Base-by-base conservation (phyloP, 495 filamentous ascomycete species). In the Paragyromitra xinjiangensis region DNA sequence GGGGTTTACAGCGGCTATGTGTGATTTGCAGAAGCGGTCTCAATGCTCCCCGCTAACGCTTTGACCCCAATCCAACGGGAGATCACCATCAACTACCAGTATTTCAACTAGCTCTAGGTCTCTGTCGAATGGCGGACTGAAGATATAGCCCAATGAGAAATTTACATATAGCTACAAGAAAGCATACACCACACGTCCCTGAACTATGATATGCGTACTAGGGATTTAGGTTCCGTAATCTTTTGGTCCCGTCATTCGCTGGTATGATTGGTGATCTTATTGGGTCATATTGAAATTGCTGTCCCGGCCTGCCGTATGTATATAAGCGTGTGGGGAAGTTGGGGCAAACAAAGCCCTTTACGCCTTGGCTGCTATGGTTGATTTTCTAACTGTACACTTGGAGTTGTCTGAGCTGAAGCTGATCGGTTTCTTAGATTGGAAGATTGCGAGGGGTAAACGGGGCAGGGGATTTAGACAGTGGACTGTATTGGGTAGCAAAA, bases 1-100 rank as follows among this genome's bases (percentile, higher is more conserved):
- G 48, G 19, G 70, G 65, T 71, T 73, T 73, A 73, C 70, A 73
- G 70, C 70, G 70, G 61, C 29, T 65, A 56, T 62, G 14, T 4
- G 56, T n/a, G 29, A 61, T 61, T 37, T 37, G 6, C n/a, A 40
- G n/a, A 39, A 39, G 12, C 22, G 14, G 19, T 64, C 48, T 34
- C 14, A 64, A 51, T 14, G 1, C 24, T 56, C 37, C 24, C 40
- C 58, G 9, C 44, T 11, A 48, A 40, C 45, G 69, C 69, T 64
- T 72, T 64, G 69, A 14, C 69, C 69, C 37, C 59, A 64, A 58
- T 22, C 59, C 59, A 40, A 42, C 29, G 29, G 56, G 56, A 42
- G 59, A 63, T 63, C 56, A 5, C 26, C 56, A 12, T 22, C 29
- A 26, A 37, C 56, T 37, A 12, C 29, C 56, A 37, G 14, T 53